Conservation (phyloP, 441 rosid genomes). For the Pelargonium citronellum region DNA sequence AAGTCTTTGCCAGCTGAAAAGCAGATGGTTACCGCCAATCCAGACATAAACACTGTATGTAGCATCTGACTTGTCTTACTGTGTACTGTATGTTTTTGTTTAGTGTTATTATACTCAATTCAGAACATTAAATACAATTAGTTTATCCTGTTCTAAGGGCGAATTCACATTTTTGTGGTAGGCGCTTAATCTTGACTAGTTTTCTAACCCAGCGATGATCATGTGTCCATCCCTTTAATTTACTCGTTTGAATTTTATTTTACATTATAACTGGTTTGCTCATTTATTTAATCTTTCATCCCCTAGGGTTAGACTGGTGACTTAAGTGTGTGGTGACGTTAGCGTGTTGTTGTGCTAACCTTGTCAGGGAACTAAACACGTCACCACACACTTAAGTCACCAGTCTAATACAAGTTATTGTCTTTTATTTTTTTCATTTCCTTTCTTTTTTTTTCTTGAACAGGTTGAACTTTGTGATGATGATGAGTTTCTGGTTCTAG, state of each 20-base stretch:
- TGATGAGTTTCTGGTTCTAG: slow-evolving; percentile 85
- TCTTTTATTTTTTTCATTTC: slow-evolving; percentile 12
- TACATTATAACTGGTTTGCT: too few species aligned
- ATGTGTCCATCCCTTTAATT: too few species aligned
- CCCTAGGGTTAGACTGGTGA: neutral
- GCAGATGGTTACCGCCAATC: slow-evolving; percentile 42
- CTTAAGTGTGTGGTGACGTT: neutral
- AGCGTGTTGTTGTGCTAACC: neutral
- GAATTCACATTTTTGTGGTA: neutral
- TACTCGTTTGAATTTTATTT: too few species aligned
- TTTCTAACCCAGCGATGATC: too few species aligned
- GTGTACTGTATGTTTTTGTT: neutral
- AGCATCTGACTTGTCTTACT: slow-evolving; percentile 2
- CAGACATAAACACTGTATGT: slow-evolving; percentile 66
- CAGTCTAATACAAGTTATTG: neutral
- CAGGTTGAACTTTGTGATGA: slow-evolving; percentile 90
- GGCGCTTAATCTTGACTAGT: neutral
- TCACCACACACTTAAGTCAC: neutral
- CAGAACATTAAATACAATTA: neutral
- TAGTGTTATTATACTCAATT: neutral
- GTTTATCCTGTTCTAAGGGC: neutral
- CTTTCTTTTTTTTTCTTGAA: slow-evolving; percentile 17
- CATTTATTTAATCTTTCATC: neutral
- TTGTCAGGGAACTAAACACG: too few species aligned
- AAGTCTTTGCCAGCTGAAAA: slow-evolving; percentile 39